phyloP scores from a whole-genome alignment of 352 stramenopile species.

The Phytophthora meadii region DNA sequence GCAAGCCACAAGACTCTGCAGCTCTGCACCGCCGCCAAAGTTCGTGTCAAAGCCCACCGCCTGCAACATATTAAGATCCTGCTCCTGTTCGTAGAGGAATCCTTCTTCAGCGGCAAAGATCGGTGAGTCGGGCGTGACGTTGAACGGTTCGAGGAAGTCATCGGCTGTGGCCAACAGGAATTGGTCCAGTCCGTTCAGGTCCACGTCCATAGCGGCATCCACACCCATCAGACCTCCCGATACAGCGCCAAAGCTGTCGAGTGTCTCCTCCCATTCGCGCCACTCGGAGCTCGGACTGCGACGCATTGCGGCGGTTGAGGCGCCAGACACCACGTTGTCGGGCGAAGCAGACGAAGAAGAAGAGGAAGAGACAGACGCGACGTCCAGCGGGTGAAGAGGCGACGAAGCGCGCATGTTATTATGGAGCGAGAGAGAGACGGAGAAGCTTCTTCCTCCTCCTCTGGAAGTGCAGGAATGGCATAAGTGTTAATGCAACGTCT shows the following conservation, averaged over 20 bases:
- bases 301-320: conserved; percentile 20
- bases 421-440: not conserved
- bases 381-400: conserved; percentile 26
- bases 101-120: conserved; percentile 31
- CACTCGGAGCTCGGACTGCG: conserved; percentile 47
- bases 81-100: conserved; percentile 36
- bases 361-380: conserved; percentile 9
- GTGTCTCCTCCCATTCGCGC: conserved; percentile 48
- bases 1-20: conserved; percentile 46
- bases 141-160: conserved; percentile 68
- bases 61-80: conserved; percentile 35
- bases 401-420: conserved; percentile 32
- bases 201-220: conserved; percentile 49
- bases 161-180: conserved; percentile 66
- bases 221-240: conserved; percentile 15
- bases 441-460: conserved; percentile 5
- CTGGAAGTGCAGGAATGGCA: conserved; percentile 13
- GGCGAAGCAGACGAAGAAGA: conserved; percentile 27
- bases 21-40: conserved; percentile 43
- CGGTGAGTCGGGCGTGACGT: conserved; percentile 38
- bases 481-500: not conserved
- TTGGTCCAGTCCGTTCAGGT: conserved; percentile 66
- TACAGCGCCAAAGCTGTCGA: conserved; percentile 35
- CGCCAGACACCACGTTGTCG: not conserved
- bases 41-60: conserved; percentile 40